Percentiles rank a stretch among this genome's conserved stretches.
phyloP scores from a whole-genome alignment of 257 asterid genomes.

The Solanum pimpinellifolium region DNA sequence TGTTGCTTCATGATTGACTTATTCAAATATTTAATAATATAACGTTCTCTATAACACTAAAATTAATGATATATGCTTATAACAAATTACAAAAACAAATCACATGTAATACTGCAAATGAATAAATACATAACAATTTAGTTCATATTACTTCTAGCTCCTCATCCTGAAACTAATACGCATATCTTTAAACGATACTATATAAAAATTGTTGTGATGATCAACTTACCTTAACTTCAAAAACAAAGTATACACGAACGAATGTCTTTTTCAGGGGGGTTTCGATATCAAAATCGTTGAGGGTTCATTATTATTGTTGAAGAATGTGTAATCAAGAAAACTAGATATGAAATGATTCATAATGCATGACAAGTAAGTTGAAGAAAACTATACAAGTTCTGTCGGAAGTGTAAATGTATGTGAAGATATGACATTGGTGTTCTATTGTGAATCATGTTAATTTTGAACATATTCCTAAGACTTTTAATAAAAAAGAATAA shows the following conservation, averaged over 20 bases:
- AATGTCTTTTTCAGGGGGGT: constrained; percentile 79
- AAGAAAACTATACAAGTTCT: background rate
- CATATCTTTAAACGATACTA: background rate
- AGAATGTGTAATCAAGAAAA: too few species aligned
- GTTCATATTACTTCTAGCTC: background rate
- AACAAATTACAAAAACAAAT: background rate
- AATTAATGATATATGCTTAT: background rate
- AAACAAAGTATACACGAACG: constrained; percentile 92
- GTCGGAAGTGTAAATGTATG: background rate
- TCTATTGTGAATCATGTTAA: background rate
- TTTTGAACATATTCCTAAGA: background rate
- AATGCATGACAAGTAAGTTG: too few species aligned
- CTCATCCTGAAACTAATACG: background rate
- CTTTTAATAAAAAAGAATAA: too few species aligned
- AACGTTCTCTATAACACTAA: background rate
- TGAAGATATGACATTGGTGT: background rate
- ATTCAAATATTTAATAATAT: background rate
- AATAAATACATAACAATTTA: background rate
- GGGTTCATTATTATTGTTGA: constrained; percentile 27
- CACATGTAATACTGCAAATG: background rate
- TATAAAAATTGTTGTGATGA: background rate
- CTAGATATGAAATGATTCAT: background rate
- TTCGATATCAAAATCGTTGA: constrained; percentile 82
- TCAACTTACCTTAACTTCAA: constrained; percentile 56
- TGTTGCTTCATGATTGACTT: constrained; percentile 57